Evolutionary conservation across 148 eudicot species (phyloP), one percentile per base, ranked within the genome.

Genomic region (Vaccinium vitisidaea): DNA sequence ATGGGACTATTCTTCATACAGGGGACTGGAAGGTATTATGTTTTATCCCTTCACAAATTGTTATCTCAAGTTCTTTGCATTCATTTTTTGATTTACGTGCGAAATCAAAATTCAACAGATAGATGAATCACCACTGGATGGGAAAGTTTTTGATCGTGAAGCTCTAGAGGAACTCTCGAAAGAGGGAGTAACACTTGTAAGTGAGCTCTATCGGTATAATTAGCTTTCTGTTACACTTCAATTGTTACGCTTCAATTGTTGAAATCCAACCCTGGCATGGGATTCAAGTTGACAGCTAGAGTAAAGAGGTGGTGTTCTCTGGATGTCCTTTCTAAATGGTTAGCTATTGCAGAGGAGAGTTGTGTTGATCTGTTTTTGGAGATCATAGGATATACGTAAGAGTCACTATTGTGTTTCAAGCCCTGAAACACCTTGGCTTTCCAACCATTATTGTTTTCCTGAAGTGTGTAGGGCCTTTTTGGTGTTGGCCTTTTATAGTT

Each of bases 21-120:
- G 99, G 99, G 89, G 99, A 97, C 89, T 97, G 99, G 99, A 97
- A 97, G 99, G 99, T 97, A 90, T 46, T 82, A 43, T 11, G 75
- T 52, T 87, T 46, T 86, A 76, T 81, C 52, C 80, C 56, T 71
- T 56, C 59, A 16, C 32, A 36, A 13, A 52, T 53, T 14, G 3
- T 83, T 1, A 5, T 46, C n/a, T 23, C 43, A 84, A 70, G 43
- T 83, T 21, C 71, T 48, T 87, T 82, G 46, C 3, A 30, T 83
- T 63, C 43, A 16, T 50, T 36, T 50, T 27, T 54, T n/a, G 49
- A 87, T 18, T 23, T 74, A 76, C 39, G 80, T 78, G 43, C 79
- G 79, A 75, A 52, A 49, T 87, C 11, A 73, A 30, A 32, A 53
- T 82, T 89, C 48, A 82, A 88, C 91, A 97, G 99, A 97, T 97